A percentile compares a stretch with the other conserved stretches of the same genome.
These are phyloP conservation scores for Marchantia polymorpha DNA, from an alignment of 225 moss, liverwort and hornwort species.

Conservation along the genomic window DNA sequence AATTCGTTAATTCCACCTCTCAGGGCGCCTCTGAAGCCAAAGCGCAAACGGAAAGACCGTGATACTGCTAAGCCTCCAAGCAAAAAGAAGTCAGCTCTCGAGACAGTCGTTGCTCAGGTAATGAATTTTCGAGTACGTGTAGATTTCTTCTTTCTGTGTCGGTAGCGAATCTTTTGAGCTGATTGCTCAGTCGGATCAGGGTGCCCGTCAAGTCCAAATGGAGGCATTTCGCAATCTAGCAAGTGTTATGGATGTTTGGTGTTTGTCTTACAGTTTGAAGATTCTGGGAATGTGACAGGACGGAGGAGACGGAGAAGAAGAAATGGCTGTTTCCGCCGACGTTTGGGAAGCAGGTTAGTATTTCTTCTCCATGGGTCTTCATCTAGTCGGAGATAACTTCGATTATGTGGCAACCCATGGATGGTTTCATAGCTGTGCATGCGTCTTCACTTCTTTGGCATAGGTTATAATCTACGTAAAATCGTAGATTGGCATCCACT, in stretches of 20 bases:
- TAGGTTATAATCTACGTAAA: too few species aligned
- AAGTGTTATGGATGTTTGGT: not conserved
- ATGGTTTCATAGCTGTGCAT: too few species aligned
- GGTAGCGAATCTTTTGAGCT: not conserved
- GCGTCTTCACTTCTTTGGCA: too few species aligned
- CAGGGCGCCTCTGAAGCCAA: conserved; percentile 51
- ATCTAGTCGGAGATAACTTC: too few species aligned
- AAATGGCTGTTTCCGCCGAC: conserved; percentile 1
- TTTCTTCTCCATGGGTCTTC: too few species aligned
- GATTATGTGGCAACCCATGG: too few species aligned
- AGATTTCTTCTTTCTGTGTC: not conserved
- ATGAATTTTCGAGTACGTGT: not conserved
- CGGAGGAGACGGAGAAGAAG: not conserved
- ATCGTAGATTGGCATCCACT: too few species aligned
- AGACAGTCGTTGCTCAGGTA: conserved; percentile 13
- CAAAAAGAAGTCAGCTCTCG: conserved; percentile 25
- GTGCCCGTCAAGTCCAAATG: not conserved
- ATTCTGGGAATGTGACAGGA: conserved; percentile 16
- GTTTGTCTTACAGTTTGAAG: too few species aligned
- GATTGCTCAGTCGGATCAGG: not conserved
- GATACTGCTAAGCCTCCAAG: conserved; percentile 66
- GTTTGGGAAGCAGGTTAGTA: conserved; percentile 44
- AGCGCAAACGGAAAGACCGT: conserved; percentile 76
- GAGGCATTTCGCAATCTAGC: too few species aligned
- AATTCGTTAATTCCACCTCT: conserved; percentile 69